Percentiles rank a stretch among this genome's conserved stretches.
These are phyloP conservation scores for Calonectria ilicicola DNA, from an alignment of 2,329 filamentous ascomycete genomes.

Conservation along the genomic window DNA sequence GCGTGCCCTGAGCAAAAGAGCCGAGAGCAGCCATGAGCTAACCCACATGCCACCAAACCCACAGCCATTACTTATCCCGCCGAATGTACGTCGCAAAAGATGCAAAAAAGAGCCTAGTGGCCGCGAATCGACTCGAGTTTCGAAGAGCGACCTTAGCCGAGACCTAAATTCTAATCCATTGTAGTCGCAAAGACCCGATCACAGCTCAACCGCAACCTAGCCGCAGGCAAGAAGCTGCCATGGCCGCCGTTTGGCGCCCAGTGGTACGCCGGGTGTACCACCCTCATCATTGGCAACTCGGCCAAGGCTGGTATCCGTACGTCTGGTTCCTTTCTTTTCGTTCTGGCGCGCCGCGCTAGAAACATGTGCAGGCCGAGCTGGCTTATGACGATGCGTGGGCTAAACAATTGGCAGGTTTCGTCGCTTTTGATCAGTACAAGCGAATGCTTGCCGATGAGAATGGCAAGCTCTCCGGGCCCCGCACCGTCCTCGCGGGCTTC, in stretches of 20 bases:
- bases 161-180: neutral
- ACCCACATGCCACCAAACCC: too few species aligned
- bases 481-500: slow-evolving; percentile 93
- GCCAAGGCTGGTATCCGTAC: slow-evolving; percentile 94
- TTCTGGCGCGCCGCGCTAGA: neutral
- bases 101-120: neutral
- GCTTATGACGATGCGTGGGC: neutral
- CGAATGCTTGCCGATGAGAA: slow-evolving; percentile 82
- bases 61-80: slow-evolving; percentile 90
- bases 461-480: slow-evolving; percentile 89
- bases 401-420: slow-evolving; percentile 66
- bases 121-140: slow-evolving; percentile 13
- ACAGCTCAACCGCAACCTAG: slow-evolving; percentile 88
- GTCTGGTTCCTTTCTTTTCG: slow-evolving; percentile 46
- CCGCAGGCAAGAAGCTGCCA: slow-evolving; percentile 86
- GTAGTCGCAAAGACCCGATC: slow-evolving; percentile 93
- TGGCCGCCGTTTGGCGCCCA: slow-evolving; percentile 94
- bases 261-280: slow-evolving; percentile 99
- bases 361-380: neutral
- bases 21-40: neutral
- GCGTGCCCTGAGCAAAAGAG: too few species aligned
- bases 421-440: slow-evolving; percentile 97
- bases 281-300: slow-evolving; percentile 95
- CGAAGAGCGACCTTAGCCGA: neutral
- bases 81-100: slow-evolving; percentile 73